Conservation (phyloP, 352 stramenopile species). For the Phytophthora cryptogea region DNA sequence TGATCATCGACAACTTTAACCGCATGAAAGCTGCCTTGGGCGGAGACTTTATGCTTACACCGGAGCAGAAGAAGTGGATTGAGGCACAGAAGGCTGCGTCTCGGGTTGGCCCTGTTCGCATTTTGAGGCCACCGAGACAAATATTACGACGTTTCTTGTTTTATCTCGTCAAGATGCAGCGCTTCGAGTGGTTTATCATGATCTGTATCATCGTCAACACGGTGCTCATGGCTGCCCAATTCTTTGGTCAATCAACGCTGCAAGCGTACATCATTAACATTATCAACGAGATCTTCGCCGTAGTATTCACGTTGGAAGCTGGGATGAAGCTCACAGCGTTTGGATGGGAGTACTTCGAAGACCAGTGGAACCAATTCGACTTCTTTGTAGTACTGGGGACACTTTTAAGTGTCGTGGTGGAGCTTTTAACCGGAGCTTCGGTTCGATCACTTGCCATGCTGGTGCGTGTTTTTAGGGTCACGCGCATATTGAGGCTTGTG, state of each 20-base stretch:
- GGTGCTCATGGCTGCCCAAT: slow-evolving; percentile 86
- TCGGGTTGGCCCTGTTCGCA: slow-evolving; percentile 63
- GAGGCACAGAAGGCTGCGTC: slow-evolving; percentile 74
- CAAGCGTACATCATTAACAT: slow-evolving; percentile 60
- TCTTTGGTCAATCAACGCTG: slow-evolving; percentile 78
- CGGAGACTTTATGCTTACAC: slow-evolving; percentile 83
- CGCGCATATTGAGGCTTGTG: slow-evolving; percentile 80
- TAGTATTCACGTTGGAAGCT: slow-evolving; percentile 90
- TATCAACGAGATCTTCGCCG: slow-evolving; percentile 89
- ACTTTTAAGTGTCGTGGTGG: slow-evolving; percentile 61
- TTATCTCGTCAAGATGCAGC: slow-evolving; percentile 57
- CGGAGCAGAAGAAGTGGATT: slow-evolving; percentile 92
- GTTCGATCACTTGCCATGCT: slow-evolving; percentile 85
- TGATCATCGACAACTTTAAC: slow-evolving; percentile 96
- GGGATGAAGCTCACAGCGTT: slow-evolving; percentile 87
- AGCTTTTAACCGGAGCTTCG: slow-evolving; percentile 55
- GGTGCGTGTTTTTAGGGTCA: slow-evolving; percentile 92
- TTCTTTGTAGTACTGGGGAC: slow-evolving; percentile 82
- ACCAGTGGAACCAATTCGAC: slow-evolving; percentile 91
- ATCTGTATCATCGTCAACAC: slow-evolving; percentile 91
- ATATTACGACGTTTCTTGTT: slow-evolving; percentile 64
- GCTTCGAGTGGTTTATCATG: slow-evolving; percentile 92
- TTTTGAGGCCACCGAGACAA: slow-evolving; percentile 55
- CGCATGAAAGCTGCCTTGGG: slow-evolving; percentile 84
- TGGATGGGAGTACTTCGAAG: slow-evolving; percentile 79